Conservation (phyloP, 2,329 filamentous ascomycete species). For the Daldinia eschscholtzii region DNA sequence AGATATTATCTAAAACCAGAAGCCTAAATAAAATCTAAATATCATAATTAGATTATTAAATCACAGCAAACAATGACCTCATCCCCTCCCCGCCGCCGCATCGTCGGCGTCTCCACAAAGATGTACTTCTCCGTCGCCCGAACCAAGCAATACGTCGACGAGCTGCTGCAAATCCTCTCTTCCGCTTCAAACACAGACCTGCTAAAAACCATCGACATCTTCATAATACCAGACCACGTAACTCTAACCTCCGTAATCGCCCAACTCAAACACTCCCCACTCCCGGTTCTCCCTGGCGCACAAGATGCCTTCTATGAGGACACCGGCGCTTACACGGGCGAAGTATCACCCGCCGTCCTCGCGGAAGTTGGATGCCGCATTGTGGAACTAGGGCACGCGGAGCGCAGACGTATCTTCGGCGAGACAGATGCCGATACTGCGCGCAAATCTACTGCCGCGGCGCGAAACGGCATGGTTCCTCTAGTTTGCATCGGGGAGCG, state of each 20-base stretch:
- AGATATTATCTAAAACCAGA: too few relatives aligned
- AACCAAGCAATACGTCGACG: conserved; percentile 69
- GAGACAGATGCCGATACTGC: conserved; percentile 79
- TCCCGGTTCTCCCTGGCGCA: conserved; percentile 76
- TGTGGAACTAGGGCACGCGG: conserved; percentile 85
- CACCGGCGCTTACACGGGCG: conserved; percentile 80
- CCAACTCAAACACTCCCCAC: conserved; percentile 59
- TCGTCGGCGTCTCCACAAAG: conserved; percentile 81
- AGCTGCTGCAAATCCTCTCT: conserved; percentile 60
- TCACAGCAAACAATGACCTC: conserved; percentile 43
- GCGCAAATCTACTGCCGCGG: conserved; percentile 76
- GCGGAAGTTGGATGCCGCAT: conserved; percentile 76
- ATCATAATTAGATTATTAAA: conserved; percentile 1
- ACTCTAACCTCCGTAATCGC: conserved; percentile 68
- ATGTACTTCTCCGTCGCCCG: conserved; percentile 81
- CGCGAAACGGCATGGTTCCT: conserved; percentile 77
- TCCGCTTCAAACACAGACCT: conserved; percentile 43
- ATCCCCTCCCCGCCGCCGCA: conserved; percentile 63
- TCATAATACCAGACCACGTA: conserved; percentile 83
- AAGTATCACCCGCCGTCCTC: conserved; percentile 78
- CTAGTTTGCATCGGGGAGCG: conserved; percentile 85
- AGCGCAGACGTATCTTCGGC: conserved; percentile 77
- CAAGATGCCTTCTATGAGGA: conserved; percentile 81
- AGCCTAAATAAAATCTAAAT: too few relatives aligned
- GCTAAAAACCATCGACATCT: conserved; percentile 60